phyloP scores from a whole-genome alignment of 2,329 filamentous ascomycete species.

The Sphaerulina vaccinii region DNA sequence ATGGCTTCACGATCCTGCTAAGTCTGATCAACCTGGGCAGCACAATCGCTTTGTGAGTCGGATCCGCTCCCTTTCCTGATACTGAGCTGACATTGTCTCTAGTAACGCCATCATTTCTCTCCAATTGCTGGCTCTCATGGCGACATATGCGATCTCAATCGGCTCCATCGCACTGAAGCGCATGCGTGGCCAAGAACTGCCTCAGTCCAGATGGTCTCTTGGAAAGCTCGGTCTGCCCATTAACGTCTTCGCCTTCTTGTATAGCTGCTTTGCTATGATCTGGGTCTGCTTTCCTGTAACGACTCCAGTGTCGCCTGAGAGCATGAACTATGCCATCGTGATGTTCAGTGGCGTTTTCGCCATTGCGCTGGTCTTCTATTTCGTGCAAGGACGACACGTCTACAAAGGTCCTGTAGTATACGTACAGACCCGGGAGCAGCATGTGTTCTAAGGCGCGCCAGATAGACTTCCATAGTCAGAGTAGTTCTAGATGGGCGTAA shows the following conservation, averaged over 20 bases:
- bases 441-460: background rate
- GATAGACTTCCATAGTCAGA: no score
- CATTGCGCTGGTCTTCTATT: constrained; percentile 26
- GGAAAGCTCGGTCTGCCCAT: constrained; percentile 29
- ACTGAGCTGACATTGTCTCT: background rate
- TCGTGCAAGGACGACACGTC: constrained; percentile 25
- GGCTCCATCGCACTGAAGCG: constrained; percentile 31
- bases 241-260: constrained; percentile 29
- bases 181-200: constrained; percentile 26
- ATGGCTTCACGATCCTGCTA: constrained; percentile 33
- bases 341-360: constrained; percentile 27
- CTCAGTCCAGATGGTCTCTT: constrained; percentile 28
- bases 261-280: constrained; percentile 25
- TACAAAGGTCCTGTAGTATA: constrained; percentile 26
- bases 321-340: constrained; percentile 30
- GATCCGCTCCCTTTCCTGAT: background rate
- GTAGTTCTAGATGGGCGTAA: no score
- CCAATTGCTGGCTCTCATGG: constrained; percentile 32
- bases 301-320: constrained; percentile 18
- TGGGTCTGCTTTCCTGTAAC: constrained; percentile 28
- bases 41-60: constrained; percentile 32
- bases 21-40: constrained; percentile 39
- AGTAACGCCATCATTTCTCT: constrained; percentile 35
- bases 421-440: background rate
- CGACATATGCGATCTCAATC: constrained; percentile 39